Base-by-base conservation (phyloP, 1,284 basidiomycete genomes). In the Anthracocystis setariae region DNA sequence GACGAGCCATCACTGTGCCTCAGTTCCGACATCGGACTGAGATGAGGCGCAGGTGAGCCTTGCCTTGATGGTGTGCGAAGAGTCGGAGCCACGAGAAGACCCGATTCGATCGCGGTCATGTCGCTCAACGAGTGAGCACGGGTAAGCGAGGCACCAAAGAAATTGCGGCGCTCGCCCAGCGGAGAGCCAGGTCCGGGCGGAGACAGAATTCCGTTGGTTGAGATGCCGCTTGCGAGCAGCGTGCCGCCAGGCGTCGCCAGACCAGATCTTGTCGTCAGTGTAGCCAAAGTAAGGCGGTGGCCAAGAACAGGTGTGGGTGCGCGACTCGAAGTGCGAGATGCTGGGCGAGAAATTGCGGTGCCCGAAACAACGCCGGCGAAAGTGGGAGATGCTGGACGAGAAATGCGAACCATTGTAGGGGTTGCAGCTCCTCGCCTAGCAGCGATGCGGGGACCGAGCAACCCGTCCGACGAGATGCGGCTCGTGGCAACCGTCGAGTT, bases 241-340 rank as follows among this genome's bases (percentile, higher is more conserved):
- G 24, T 57, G 35, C 57, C 52, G 37, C 58, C 55, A 7, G 62
- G 57, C 4, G 67, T 60, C 10, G 47, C 46, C 25, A 60, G 39
- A 8, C 67, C 61, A 4, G 68, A 54, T 21, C 67, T 46, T 17
- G 62, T 63, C 43, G 63, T 47, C 5, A 58, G 55, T 3, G 69
- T 57, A 4, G 64, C 69, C 24, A 55, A 63, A n/a, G 69, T 67
- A 25, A 72, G 60, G 21, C 69, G 69, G 29, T 72, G 70, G 17
- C 71, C 71, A 17, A 73, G 49, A 9, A 63, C 62, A 5, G 71
- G 71, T 27, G 71, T 73, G 3, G 71, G 65, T 7, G 71, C 71
- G 38, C 71, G 71, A 24, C 65, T 69, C 3, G 63, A 62, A 2
- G 71, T 73, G 33, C 71, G 53, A 10, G 65, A 69, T 18, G 71